Evolutionary conservation across 768 basidiomycete species (phyloP).

Genomic region (Ramaria rubella): DNA sequence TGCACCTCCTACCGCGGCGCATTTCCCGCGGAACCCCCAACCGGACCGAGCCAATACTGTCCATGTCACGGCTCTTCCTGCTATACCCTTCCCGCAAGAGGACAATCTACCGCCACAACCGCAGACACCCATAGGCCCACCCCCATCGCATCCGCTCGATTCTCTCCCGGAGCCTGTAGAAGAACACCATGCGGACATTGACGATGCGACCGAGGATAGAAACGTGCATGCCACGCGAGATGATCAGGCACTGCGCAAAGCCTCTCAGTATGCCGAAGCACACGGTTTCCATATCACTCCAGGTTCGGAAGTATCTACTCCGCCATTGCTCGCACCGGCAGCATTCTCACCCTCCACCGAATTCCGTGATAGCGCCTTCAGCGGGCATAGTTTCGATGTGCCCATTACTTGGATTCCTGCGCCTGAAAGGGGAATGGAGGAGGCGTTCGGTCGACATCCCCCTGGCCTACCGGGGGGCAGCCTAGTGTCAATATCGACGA

Average conservation of each 20-base stretch:
- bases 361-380: slow-evolving; percentile 62
- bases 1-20: background rate
- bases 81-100: no score
- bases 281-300: slow-evolving; percentile 30
- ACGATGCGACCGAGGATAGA: background rate
- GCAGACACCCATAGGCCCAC: background rate
- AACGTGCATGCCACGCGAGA: slow-evolving; percentile 17
- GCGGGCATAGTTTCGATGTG: slow-evolving; percentile 40
- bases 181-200: slow-evolving; percentile 5
- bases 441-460: no score
- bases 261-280: slow-evolving; percentile 21
- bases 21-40: background rate
- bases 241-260: slow-evolving; percentile 21
- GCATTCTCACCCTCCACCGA: slow-evolving; percentile 50
- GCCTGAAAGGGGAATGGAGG: no score
- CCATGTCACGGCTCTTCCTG: background rate
- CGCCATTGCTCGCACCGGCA: slow-evolving; percentile 47
- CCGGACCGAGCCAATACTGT: background rate
- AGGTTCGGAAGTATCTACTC: slow-evolving; percentile 36
- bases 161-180: slow-evolving; percentile 8
- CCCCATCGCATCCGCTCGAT: background rate
- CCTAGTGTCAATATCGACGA: no score
- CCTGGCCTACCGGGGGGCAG: no score
- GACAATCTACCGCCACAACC: background rate
- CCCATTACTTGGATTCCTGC: slow-evolving; percentile 53